These are phyloP conservation scores for Lecanosticta acicola DNA, from an alignment of 2,329 filamentous ascomycete genomes.

Conservation along the genomic window DNA sequence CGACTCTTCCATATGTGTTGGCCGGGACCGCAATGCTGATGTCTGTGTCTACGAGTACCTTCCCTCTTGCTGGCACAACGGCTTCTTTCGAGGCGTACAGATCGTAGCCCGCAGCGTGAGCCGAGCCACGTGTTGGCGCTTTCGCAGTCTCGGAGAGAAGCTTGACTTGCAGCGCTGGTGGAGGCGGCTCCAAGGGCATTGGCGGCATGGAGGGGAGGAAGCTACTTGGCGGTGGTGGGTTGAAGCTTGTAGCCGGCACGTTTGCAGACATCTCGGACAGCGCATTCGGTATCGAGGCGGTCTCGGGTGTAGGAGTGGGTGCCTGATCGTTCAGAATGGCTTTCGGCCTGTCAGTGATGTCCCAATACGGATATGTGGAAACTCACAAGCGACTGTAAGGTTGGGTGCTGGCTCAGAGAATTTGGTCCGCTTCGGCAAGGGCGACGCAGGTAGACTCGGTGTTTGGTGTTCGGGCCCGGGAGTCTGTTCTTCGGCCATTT, in stretches of 20 bases:
- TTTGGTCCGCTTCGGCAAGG: slow-evolving; percentile 76
- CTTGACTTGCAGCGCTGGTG: slow-evolving; percentile 74
- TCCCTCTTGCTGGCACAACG: slow-evolving; percentile 72
- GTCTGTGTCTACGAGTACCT: slow-evolving; percentile 83
- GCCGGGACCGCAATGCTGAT: slow-evolving; percentile 85
- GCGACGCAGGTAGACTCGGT: slow-evolving; percentile 63
- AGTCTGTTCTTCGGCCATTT: slow-evolving; percentile 31
- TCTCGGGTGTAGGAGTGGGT: slow-evolving; percentile 31
- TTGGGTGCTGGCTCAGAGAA: slow-evolving; percentile 44
- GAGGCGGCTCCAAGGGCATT: slow-evolving; percentile 33
- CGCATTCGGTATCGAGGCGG: slow-evolving; percentile 21
- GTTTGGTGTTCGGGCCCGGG: slow-evolving; percentile 38
- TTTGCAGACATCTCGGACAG: slow-evolving; percentile 21
- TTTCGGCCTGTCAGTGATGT: slow-evolving; percentile 13
- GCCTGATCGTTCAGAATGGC: slow-evolving; percentile 34
- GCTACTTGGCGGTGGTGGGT: slow-evolving; percentile 6
- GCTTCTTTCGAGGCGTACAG: slow-evolving; percentile 70
- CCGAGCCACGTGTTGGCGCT: slow-evolving; percentile 81
- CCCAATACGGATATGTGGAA: background rate
- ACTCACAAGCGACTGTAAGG: slow-evolving; percentile 33
- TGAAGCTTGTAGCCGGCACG: slow-evolving; percentile 8
- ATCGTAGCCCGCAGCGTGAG: slow-evolving; percentile 89
- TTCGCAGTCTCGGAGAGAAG: slow-evolving; percentile 75
- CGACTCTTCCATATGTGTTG: slow-evolving; percentile 71
- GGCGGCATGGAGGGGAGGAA: slow-evolving; percentile 25